Conservation (phyloP, 108 stramenopile genomes). For the Schizochytrium sp. region DNA sequence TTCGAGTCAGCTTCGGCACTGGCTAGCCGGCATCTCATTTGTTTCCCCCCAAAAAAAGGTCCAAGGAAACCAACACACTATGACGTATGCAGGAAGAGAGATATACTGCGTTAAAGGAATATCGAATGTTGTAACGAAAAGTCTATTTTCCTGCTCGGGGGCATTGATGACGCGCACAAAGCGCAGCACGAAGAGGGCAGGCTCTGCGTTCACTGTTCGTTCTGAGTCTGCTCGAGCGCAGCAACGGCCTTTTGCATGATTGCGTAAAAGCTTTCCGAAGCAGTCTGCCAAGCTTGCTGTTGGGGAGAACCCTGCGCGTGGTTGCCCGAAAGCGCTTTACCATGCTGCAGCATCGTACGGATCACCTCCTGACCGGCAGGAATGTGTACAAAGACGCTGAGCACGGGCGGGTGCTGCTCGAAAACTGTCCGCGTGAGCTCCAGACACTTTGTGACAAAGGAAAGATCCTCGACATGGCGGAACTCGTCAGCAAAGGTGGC, state of each 20-base stretch:
- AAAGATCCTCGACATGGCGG: not conserved
- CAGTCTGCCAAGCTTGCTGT: not conserved
- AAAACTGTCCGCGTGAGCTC: not conserved
- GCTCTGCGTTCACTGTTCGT: not conserved
- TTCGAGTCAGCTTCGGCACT: no score
- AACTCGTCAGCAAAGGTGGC: slow-evolving; percentile 8
- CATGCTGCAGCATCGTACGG: not conserved
- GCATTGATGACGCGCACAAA: not conserved
- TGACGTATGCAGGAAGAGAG: no score
- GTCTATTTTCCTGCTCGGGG: not conserved
- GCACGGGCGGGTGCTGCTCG: not conserved
- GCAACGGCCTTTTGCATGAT: not conserved
- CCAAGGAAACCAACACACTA: no score
- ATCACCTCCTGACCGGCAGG: slow-evolving; percentile 8
- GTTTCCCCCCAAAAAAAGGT: no score
- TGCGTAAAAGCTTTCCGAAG: not conserved
- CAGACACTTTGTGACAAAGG: not conserved
- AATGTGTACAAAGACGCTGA: slow-evolving; percentile 13
- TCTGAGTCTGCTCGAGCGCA: not conserved
- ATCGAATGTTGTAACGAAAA: no score
- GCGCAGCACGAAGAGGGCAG: not conserved
- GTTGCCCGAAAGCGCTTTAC: not conserved
- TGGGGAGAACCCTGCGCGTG: not conserved
- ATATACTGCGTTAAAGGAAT: no score
- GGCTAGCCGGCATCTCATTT: no score